Conservation (phyloP, 768 basidiomycete genomes). For the Suillus fuscotomentosus region DNA sequence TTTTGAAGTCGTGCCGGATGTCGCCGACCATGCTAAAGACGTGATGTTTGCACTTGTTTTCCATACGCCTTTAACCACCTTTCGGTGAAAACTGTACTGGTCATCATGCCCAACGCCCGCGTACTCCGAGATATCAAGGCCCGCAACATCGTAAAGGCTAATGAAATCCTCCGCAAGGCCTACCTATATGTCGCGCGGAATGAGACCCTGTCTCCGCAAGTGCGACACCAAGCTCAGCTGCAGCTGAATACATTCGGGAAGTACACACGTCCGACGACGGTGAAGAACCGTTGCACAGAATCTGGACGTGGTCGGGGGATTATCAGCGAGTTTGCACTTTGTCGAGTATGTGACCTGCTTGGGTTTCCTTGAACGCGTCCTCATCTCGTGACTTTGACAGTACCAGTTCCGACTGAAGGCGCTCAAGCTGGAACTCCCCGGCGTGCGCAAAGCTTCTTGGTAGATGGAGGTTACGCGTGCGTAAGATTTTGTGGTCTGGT, state of each 20-base stretch:
- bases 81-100: constrained; percentile 6
- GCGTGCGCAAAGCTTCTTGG: constrained; percentile 93
- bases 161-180: constrained; percentile 83
- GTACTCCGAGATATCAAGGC: constrained; percentile 80
- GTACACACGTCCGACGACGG: constrained; percentile 80
- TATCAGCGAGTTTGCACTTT: constrained; percentile 85
- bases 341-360: constrained; percentile 51
- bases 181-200: constrained; percentile 95
- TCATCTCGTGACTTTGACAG: constrained; percentile 38
- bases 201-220: constrained; percentile 79
- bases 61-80: background rate
- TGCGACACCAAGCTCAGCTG: constrained; percentile 92
- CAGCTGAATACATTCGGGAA: constrained; percentile 86
- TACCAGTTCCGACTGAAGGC: constrained; percentile 91
- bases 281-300: constrained; percentile 87
- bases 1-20: constrained; percentile 6
- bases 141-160: constrained; percentile 63
- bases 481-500: background rate
- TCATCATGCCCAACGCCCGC: constrained; percentile 41
- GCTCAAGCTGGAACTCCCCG: constrained; percentile 75
- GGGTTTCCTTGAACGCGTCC: background rate
- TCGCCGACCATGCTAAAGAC: constrained; percentile 1
- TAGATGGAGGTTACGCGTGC: constrained; percentile 30
- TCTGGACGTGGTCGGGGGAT: constrained; percentile 86
- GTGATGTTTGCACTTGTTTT: constrained; percentile 25